Base-by-base conservation (phyloP, 371 early-diverging fungal genomes). In the Zychaea mexicana region DNA sequence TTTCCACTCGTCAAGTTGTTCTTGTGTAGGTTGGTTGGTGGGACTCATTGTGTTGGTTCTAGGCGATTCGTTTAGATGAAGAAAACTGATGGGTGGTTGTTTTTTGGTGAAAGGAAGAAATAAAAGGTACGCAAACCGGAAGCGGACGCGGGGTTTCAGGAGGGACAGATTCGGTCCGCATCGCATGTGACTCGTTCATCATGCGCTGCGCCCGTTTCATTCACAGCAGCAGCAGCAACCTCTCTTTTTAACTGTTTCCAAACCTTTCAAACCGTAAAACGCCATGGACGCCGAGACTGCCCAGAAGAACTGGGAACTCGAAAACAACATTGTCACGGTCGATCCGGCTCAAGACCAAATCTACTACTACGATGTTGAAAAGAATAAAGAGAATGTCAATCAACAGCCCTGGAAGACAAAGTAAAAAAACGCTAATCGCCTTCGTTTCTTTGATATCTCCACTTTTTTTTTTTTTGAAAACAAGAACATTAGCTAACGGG, bases 361-460 rank as follows among this genome's bases (percentile, higher is more conserved):
- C 38, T 95, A 93, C 76, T 78, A 74, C 63, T 95, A 89, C 67
- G 88, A 96, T 74, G 86, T 81, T 45, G 83, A 75, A 2, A 80
- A 85, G 57, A 91, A 93, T 60, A 85, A 84, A 68, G 80, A 78
- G 42, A 78, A 79, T 36, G 77, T 87, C 30, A 77, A 85, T 52
- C 84, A 85, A 36, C 85, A 85, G 52, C 94, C 94, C 26, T 96
- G 96, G 96, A 87, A 84, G 57, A 83, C 81, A 60, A 91, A 94
- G 94, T 92, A 83, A 56, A 83, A 1, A 26, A 13, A 17, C 2
- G 47, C 22, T 33, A 46, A 30, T n/a, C 31, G 4, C 28, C 56
- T 45, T 5, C n/a, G n/a, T n/a, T n/a, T n/a, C 33, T 12, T 33
- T n/a, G 10, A 12, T 39, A 26, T 64, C 19, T 38, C 21, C 17